phyloP scores from a whole-genome alignment of 345 rosid genomes.

The Linum trigynum region DNA sequence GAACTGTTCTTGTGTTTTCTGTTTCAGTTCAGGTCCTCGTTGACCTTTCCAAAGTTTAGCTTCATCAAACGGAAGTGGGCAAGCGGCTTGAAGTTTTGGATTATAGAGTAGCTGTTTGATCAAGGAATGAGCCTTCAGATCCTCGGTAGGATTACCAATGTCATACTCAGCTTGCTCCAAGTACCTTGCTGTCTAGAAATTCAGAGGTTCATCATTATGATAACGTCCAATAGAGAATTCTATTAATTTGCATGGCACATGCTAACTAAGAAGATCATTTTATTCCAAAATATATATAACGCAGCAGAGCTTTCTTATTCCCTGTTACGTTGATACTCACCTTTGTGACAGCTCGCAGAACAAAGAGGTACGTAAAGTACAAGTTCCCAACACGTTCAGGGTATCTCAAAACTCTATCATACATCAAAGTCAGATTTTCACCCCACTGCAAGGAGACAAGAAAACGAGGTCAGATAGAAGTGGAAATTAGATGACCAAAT shows the following conservation, averaged over 20 bases:
- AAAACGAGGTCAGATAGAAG: constrained; percentile 9
- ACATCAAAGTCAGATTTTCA: constrained; percentile 66
- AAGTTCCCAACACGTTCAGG: constrained; percentile 84
- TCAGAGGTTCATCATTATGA: constrained; percentile 3
- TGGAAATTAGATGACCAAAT: no score
- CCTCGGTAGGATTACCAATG: constrained; percentile 72
- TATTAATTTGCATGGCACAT: no score
- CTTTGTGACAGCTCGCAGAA: constrained; percentile 83
- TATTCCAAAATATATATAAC: no score
- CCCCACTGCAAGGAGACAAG: constrained; percentile 69
- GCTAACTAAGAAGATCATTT: no score
- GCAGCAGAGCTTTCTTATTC: no score
- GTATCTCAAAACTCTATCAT: constrained; percentile 71
- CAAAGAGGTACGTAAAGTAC: constrained; percentile 88
- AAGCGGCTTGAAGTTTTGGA: constrained; percentile 74
- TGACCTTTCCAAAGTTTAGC: constrained; percentile 95
- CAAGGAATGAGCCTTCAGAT: constrained; percentile 69
- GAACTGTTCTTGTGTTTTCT: constrained; percentile 73
- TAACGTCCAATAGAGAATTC: neutral
- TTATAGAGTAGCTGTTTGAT: constrained; percentile 67
- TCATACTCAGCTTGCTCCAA: constrained; percentile 82
- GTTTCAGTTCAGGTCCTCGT: constrained; percentile 87
- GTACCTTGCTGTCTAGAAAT: constrained; percentile 61
- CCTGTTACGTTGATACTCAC: constrained; percentile 22
- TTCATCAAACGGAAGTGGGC: constrained; percentile 93